Evolutionary conservation across 441 rosid species (phyloP), one percentile per base, ranked within the genome.

Genomic region (Populus hybrid): DNA sequence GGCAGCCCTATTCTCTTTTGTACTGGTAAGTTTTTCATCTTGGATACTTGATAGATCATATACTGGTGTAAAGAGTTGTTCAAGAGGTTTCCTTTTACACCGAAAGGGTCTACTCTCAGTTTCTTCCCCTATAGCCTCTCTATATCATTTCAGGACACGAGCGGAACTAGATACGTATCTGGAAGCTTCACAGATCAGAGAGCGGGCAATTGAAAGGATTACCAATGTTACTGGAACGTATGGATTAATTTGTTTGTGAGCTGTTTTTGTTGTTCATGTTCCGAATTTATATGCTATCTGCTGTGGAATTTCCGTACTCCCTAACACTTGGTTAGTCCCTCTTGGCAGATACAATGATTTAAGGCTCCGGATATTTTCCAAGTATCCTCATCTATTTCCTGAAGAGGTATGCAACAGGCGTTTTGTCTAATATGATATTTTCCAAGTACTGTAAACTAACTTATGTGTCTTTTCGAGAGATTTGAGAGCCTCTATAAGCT

Each of bases 101-200:
- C 46, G 79, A 78, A 83, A 82, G 87, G 83, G 83, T 85, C 77
- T 85, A 81, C 87, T 87, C 88, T 89, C 94, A 88, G 86, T 77
- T 84, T 86, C 80, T 84, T 83, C 75, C 84, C 80, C 87, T 86
- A 85, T 85, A 91, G 86, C 78, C 73, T 85, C 81, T 90, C 76
- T 80, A 70, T 84, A 69, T 85, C 85, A 38, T 87, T 89, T 87
- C 94, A 96, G 98, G 99, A 93, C 99, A 50, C 92, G 93, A 23
- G 81, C 89, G 20, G 99, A 95, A 73, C 94, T 96, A 81, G 99
- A 96, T 84, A 89, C 90, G 91, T 96, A 92, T 80, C 79, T 96
- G 84, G 98, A 92, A 90, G 98, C 99, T 79, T 96, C 98, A 2
- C 97, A 91, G 83, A 93, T 94, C 71, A 90, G 97, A 82, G 91